Conservation (phyloP, 2,329 filamentous ascomycete species). For the Dothiorella sarmentorum region DNA sequence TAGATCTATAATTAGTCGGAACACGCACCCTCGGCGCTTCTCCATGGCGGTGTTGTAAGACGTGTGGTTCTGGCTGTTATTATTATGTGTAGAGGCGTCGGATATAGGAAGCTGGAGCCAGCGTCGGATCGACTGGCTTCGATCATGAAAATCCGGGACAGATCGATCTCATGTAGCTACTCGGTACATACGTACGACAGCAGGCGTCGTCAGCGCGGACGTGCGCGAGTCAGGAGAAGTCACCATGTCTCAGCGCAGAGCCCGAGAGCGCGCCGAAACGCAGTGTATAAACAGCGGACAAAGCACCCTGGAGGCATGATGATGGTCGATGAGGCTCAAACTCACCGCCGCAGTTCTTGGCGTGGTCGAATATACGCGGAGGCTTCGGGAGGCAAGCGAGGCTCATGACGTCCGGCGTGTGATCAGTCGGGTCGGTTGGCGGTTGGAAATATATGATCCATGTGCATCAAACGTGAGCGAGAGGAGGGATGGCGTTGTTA, state of each 20-base stretch:
- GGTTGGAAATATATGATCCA: background rate
- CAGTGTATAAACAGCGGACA: background rate
- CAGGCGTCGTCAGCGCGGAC: background rate
- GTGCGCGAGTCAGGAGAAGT: background rate
- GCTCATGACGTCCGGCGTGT: background rate
- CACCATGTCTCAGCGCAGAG: conserved; percentile 6
- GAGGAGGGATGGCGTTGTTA: background rate
- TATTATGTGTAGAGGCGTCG: background rate
- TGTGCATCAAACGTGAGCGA: background rate
- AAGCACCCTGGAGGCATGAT: background rate
- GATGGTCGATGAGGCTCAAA: background rate
- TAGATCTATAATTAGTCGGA: background rate
- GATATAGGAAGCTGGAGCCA: background rate
- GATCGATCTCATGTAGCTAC: background rate
- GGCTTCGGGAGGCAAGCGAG: background rate
- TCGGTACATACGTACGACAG: too few relatives aligned
- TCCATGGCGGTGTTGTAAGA: too few relatives aligned
- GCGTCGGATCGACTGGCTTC: background rate
- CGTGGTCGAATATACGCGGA: too few relatives aligned
- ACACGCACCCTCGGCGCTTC: too few relatives aligned
- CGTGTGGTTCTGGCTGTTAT: too few relatives aligned
- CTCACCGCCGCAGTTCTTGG: background rate
- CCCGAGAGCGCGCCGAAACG: background rate
- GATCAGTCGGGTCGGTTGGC: background rate
- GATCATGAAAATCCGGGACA: conserved; percentile 3